Percentiles rank a stretch among this genome's conserved stretches.
These are phyloP conservation scores for Metschnikowia proteae DNA, from an alignment of 805 yeast genomes.

Conservation along the genomic window DNA sequence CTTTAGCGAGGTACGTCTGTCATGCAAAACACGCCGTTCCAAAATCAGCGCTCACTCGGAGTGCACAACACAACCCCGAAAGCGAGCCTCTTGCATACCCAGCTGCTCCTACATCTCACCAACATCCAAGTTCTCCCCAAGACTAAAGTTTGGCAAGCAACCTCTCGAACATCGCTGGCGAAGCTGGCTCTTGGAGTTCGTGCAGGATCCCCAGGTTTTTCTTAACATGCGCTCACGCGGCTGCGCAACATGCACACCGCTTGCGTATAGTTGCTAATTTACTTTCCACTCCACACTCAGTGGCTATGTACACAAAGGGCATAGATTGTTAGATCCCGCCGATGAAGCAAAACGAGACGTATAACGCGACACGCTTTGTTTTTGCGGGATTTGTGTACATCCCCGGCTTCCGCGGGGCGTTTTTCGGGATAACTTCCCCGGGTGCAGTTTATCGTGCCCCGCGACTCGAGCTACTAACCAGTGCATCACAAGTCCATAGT, in stretches of 20 bases:
- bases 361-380: neutral
- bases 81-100: too few relatives aligned
- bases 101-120: neutral
- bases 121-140: neutral
- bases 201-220: neutral
- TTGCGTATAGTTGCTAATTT: neutral
- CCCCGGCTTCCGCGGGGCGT: neutral
- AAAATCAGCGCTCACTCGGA: neutral
- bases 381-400: neutral
- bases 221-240: neutral
- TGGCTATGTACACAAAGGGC: too few relatives aligned
- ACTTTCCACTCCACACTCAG: too few relatives aligned
- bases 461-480: conserved; percentile 2
- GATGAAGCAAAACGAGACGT: too few relatives aligned
- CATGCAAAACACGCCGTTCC: conserved; percentile 1
- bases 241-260: neutral
- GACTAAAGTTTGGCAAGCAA: neutral
- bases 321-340: too few relatives aligned
- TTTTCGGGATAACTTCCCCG: conserved; percentile 2
- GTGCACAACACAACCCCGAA: neutral
- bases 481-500: neutral
- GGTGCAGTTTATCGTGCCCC: conserved; percentile 1
- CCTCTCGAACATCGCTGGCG: neutral
- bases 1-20: conserved; percentile 2
- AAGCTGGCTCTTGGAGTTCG: neutral